Evolutionary conservation across 345 rosid genomes (phyloP), one percentile per base, ranked within the genome.

Genomic region (Jatropha curcas): DNA sequence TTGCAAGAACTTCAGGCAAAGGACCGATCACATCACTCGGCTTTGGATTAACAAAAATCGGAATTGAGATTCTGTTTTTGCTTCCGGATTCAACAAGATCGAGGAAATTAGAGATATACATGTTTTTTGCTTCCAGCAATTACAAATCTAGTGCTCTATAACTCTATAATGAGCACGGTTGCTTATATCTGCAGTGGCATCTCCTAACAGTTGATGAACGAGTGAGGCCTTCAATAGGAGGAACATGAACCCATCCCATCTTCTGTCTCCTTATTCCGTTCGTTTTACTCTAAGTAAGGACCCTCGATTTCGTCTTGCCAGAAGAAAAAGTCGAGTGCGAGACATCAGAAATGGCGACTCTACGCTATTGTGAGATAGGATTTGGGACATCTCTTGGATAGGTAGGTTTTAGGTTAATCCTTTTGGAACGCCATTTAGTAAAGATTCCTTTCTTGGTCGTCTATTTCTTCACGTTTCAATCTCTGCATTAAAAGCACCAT

Each of bases 141-240:
- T 30, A 55, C 79, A 5, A n/a, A n/a, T n/a, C n/a, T 75, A 72
- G 34, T 81, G 84, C 79, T 84, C 79, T n/a, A n/a, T n/a, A 0
- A 78, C 48, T 17, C 70, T 66, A 4, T 17, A 46, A 35, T 46
- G 48, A 19, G 57, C 17, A 0, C 70, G 57, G 19, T 66, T 66
- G 37, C 70, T 66, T 4, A 66, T 25, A 66, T 66, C 17, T 66
- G 70, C 24, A 66, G 22, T n/a, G 5, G 70, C 70, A 17, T 66
- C 70, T 41, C 57, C 70, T n/a, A 14, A 66, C 69, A 17, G 45
- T 65, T 64, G 81, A 53, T 12, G 81, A 77, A 20, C n/a, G n/a
- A 81, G 75, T 8, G 82, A 74, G n/a, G 11, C 81, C 84, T 1
- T 71, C 25, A n/a, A 74, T 58, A 0, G 82, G 82, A 4, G 82